phyloP scores from a whole-genome alignment of 73 alveolate species.

The Symbiodinium pilosum region DNA sequence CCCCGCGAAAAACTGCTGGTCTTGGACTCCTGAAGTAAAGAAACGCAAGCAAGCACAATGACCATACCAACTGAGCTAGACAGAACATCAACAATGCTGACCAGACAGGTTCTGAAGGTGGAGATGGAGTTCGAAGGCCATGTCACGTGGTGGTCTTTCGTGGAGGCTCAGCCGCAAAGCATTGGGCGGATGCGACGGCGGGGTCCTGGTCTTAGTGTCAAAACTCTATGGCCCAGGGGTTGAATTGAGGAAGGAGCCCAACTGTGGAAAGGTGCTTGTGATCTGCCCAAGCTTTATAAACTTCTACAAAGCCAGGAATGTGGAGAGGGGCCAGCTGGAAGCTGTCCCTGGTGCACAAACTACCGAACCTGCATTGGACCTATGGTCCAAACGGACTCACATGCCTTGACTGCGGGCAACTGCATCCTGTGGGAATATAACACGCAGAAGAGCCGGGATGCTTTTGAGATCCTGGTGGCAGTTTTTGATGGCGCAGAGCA shows the following conservation, averaged over 20 bases:
- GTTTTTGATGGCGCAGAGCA: neutral
- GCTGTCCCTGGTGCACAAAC: slow-evolving; percentile 84
- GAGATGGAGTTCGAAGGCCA: slow-evolving; percentile 60
- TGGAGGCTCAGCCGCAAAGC: neutral
- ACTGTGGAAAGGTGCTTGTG: neutral
- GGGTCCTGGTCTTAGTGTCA: neutral
- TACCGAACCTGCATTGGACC: slow-evolving; percentile 66
- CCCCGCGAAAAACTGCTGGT: too few species aligned
- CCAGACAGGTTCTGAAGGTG: slow-evolving; percentile 16
- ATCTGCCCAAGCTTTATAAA: neutral
- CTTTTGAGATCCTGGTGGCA: slow-evolving; percentile 58
- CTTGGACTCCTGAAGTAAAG: too few species aligned
- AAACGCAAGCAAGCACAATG: too few species aligned
- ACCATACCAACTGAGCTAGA: too few species aligned
- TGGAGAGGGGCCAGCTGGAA: slow-evolving; percentile 46
- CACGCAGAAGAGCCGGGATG: slow-evolving; percentile 43
- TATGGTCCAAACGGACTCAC: slow-evolving; percentile 44
- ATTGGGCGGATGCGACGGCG: neutral
- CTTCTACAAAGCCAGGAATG: neutral
- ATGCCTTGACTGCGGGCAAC: neutral
- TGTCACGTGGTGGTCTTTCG: slow-evolving; percentile 20
- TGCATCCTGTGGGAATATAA: slow-evolving; percentile 77
- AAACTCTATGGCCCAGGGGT: neutral
- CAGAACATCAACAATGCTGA: too few species aligned
- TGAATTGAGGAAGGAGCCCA: neutral